Conservation (phyloP, 1,284 basidiomycete genomes). For the Phylloporus sp. region DNA sequence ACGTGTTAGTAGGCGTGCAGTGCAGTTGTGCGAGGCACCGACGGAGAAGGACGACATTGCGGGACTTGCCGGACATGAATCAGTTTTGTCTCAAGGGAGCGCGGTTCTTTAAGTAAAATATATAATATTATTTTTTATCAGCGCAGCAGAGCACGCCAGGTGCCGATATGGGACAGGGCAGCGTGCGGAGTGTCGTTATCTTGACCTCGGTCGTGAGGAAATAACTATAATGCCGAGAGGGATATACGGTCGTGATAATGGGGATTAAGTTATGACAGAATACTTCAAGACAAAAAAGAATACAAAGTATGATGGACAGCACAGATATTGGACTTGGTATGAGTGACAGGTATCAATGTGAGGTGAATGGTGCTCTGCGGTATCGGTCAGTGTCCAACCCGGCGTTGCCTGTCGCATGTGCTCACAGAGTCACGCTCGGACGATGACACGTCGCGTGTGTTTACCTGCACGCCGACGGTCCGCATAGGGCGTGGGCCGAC, state of each 20-base stretch:
- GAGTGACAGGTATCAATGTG: constrained; percentile 28
- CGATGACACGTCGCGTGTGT: constrained; percentile 68
- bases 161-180: constrained; percentile 10
- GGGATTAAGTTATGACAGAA: constrained; percentile 20
- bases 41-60: constrained; percentile 18
- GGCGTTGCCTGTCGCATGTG: neutral
- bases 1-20: neutral
- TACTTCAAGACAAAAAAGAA: constrained; percentile 20
- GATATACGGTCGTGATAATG: neutral
- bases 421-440: constrained; percentile 45
- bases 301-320: constrained; percentile 29
- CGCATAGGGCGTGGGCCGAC: constrained; percentile 64
- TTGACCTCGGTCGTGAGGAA: constrained; percentile 6
- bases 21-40: constrained; percentile 26
- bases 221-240: constrained; percentile 14
- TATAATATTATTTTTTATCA: constrained; percentile 1
- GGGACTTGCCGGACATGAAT: constrained; percentile 31
- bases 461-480: constrained; percentile 74
- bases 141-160: constrained; percentile 13
- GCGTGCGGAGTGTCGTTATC: constrained; percentile 18
- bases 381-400: constrained; percentile 1
- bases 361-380: constrained; percentile 2
- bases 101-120: neutral
- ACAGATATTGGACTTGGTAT: constrained; percentile 29
- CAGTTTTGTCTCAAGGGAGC: constrained; percentile 11